Conservation (phyloP, 148 eudicot genomes). For the Arbutus unedo region DNA sequence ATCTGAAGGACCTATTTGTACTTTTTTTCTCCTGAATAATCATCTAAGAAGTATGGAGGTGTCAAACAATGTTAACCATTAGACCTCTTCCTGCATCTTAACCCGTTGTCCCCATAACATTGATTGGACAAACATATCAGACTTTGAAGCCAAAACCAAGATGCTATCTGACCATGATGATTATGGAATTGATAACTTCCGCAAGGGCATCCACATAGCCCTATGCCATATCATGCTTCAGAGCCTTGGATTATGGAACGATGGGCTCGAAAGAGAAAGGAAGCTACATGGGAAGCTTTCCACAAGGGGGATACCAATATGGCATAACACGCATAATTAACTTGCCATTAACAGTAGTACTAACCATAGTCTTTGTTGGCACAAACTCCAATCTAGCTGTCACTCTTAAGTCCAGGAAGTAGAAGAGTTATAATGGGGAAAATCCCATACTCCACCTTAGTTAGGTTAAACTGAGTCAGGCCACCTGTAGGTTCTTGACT, state of each 20-base stretch:
- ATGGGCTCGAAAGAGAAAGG: background rate
- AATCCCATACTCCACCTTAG: background rate
- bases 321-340: background rate
- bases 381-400: background rate
- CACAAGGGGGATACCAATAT: background rate
- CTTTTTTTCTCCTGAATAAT: constrained; percentile 6
- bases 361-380: background rate
- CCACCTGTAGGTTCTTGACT: background rate
- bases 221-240: background rate
- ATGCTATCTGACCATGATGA: background rate
- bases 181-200: background rate
- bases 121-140: background rate
- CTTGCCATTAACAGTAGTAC: background rate
- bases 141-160: background rate
- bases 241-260: background rate
- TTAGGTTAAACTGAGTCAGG: background rate
- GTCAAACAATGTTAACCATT: background rate
- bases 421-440: background rate
- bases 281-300: constrained; percentile 2
- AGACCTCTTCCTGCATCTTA: background rate
- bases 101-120: background rate
- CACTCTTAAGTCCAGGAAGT: background rate
- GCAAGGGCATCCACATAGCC: background rate
- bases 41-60: background rate
- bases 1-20: background rate